Conservation (phyloP, 2,329 filamentous ascomycete species). For the Aureobasidium sp. region DNA sequence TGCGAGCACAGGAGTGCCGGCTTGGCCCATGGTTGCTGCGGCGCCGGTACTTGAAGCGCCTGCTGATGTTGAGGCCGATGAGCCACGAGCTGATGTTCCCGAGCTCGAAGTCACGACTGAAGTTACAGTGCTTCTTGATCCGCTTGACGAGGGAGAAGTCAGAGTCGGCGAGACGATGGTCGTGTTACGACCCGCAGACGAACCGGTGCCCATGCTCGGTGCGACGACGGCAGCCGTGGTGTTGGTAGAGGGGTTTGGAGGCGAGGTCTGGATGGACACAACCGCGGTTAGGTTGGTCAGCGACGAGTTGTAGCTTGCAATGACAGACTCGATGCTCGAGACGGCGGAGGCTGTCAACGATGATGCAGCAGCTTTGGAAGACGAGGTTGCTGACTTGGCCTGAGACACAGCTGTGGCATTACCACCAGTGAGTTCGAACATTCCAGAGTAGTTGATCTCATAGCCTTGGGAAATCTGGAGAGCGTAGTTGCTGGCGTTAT, state of each 20-base stretch:
- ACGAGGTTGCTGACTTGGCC: conserved; percentile 18
- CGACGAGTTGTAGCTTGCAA: conserved; percentile 18
- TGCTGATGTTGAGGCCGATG: conserved; percentile 11
- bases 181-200: conserved; percentile 24
- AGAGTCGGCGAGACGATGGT: conserved; percentile 24
- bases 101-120: conserved; percentile 17
- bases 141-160: conserved; percentile 13
- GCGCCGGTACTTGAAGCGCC: conserved; percentile 1
- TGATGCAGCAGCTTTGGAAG: not conserved
- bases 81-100: conserved; percentile 17
- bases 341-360: conserved; percentile 13
- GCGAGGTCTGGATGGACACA: not conserved
- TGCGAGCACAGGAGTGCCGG: conserved; percentile 33
- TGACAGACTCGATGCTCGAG: conserved; percentile 18
- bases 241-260: conserved; percentile 16
- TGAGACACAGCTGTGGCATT: conserved; percentile 22
- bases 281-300: conserved; percentile 17
- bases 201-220: conserved; percentile 21
- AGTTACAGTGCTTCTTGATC: conserved; percentile 20
- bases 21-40: conserved; percentile 19
- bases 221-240: conserved; percentile 18
- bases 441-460: conserved; percentile 49
- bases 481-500: conserved; percentile 47
- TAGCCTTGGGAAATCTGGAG: conserved; percentile 50
- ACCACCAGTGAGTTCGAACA: conserved; percentile 40